Percentiles rank a stretch among this genome's conserved stretches.
These are phyloP conservation scores for Cyberlindnera maclurae DNA, from an alignment of 805 yeast genomes.

Conservation along the genomic window DNA sequence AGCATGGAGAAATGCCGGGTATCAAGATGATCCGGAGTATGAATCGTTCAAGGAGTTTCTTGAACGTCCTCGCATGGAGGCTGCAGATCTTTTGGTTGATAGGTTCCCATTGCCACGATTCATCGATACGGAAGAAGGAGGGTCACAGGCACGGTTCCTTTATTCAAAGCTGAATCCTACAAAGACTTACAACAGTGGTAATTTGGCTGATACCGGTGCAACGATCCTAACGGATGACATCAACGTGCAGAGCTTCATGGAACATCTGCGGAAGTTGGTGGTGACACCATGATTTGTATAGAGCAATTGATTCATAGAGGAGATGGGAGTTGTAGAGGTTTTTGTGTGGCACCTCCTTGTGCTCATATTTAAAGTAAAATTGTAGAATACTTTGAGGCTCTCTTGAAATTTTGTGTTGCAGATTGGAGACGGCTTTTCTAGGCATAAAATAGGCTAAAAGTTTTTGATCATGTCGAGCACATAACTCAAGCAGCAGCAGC, in stretches of 20 bases:
- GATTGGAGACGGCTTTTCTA: no score
- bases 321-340: no score
- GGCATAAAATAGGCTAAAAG: no score
- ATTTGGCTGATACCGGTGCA: slow-evolving; percentile 47
- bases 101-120: slow-evolving; percentile 97
- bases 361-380: no score
- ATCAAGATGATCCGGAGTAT: slow-evolving; percentile 86
- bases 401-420: no score
- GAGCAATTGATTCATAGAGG: no score
- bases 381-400: no score
- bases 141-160: slow-evolving; percentile 95
- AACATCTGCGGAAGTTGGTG: slow-evolving; percentile 81
- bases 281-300: no score
- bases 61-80: slow-evolving; percentile 87
- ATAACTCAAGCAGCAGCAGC: no score
- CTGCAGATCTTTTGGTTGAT: slow-evolving; percentile 83
- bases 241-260: slow-evolving; percentile 89
- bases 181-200: slow-evolving; percentile 61
- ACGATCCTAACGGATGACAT: slow-evolving; percentile 96
- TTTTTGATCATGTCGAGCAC: no score
- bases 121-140: slow-evolving; percentile 96
- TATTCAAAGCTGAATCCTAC: slow-evolving; percentile 94
- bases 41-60: slow-evolving; percentile 80
- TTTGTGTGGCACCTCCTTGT: no score
- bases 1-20: slow-evolving; percentile 93